Evolutionary conservation across 1,284 basidiomycete genomes (phyloP).

Genomic region (Ceratobasidium sp.): DNA sequence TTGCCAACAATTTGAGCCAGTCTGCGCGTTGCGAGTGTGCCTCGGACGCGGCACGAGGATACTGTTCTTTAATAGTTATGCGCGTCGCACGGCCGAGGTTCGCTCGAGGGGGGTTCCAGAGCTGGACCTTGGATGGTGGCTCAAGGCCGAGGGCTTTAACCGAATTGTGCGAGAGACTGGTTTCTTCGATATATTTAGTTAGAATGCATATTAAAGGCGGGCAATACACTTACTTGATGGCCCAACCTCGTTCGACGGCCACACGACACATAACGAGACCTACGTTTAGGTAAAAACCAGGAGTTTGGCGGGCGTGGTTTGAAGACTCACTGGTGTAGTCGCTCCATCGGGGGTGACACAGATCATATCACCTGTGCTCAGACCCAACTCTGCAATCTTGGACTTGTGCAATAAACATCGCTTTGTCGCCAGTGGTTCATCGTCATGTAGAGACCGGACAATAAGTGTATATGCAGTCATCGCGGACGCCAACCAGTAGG

Average conservation of each 20-base stretch:
- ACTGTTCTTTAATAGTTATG: background rate
- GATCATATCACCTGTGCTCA: slow-evolving; percentile 21
- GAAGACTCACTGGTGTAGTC: slow-evolving; percentile 3
- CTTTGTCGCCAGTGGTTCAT: slow-evolving; percentile 10
- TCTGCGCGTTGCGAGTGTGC: slow-evolving; percentile 50
- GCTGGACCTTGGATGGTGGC: slow-evolving; percentile 5
- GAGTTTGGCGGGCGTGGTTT: background rate
- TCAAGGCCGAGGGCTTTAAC: slow-evolving; percentile 17
- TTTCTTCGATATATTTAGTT: slow-evolving; percentile 16
- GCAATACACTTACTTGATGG: background rate
- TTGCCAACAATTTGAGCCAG: slow-evolving; percentile 69
- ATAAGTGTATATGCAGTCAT: slow-evolving; percentile 39
- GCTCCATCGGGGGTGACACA: background rate
- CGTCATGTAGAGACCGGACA: slow-evolving; percentile 16
- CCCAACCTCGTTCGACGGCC: slow-evolving; percentile 18
- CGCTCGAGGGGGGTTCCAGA: slow-evolving; percentile 19
- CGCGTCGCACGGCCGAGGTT: background rate
- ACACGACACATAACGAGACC: slow-evolving; percentile 23
- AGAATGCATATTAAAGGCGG: background rate
- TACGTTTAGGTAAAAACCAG: background rate
- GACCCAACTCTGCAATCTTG: slow-evolving; percentile 17
- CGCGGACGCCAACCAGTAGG: slow-evolving; percentile 10
- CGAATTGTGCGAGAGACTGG: slow-evolving; percentile 26
- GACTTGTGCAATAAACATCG: slow-evolving; percentile 14
- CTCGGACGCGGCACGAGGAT: background rate